Base-by-base conservation (phyloP, 2,329 filamentous ascomycete genomes). In the Hortaea sp. region DNA sequence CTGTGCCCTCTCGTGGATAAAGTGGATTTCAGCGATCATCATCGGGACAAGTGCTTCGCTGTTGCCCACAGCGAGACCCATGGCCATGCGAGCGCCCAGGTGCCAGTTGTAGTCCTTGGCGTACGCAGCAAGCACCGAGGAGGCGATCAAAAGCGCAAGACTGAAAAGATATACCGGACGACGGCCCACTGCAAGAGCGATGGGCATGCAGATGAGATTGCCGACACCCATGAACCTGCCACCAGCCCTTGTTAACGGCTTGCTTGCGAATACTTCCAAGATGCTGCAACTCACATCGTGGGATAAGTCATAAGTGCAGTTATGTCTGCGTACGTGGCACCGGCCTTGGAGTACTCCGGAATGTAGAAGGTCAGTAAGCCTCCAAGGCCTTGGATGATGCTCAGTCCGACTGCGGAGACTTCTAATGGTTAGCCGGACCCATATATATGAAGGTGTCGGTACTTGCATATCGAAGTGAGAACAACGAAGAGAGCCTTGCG, bases 1-100 rank as follows among this genome's bases (percentile, higher is more conserved):
- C 5, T 57, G 68, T 37, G 66, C 66, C 4, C 69, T 57, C 52
- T 72, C 69, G 53, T 72, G 69, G 0, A 72, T 53, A 48, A 72
- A 73, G 51, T 69, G 69, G 7, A 70, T 60, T 45, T 69, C 66
- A 53, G 69, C 57, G 30, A 49, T 53, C 50, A 57, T 58, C 53
- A 59, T 57, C 3, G 55, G 57, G 10, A 57, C 54, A 1, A 58
- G 39, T 2, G 57, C 49, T 27, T 58, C 50, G 53, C 44, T 49
- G 52, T 61, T 46, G 42, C 54, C 47, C 34, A 55, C 62, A 0
- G 63, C 62, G 43, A 66, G 47, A n/a, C 57, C 55, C 6, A 63
- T 46, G 5, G 64, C 41, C 44, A 59, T 57, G 7, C 63, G 54
- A 1, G 55, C 60, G 1, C 53, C 60, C 0, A 66, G 49, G 42